Evolutionary conservation across 2,329 filamentous ascomycete genomes (phyloP).

Genomic region (Fusarium tanahbumbuense): DNA sequence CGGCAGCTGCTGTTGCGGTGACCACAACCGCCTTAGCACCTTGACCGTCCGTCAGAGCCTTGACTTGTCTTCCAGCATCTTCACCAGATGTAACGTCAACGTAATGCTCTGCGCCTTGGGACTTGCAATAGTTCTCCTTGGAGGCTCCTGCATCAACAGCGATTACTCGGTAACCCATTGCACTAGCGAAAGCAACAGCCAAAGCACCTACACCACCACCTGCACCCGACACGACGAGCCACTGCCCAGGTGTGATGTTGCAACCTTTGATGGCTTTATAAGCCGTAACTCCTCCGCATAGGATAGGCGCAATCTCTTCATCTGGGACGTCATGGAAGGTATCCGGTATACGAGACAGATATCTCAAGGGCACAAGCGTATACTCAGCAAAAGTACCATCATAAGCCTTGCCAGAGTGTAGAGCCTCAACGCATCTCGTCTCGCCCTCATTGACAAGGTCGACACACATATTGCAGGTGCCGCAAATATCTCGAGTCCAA

Average conservation of each 20-base stretch:
- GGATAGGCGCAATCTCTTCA: slow-evolving; percentile 54
- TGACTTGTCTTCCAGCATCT: slow-evolving; percentile 24
- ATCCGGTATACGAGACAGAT: slow-evolving; percentile 45
- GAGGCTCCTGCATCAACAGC: slow-evolving; percentile 52
- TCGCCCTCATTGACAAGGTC: slow-evolving; percentile 48
- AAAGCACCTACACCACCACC: slow-evolving; percentile 56
- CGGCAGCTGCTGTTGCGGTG: slow-evolving; percentile 46
- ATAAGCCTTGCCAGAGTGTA: slow-evolving; percentile 49
- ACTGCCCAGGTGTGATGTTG: slow-evolving; percentile 50
- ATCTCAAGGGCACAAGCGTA: slow-evolving; percentile 51
- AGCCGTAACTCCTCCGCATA: slow-evolving; percentile 58
- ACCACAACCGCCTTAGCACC: slow-evolving; percentile 49
- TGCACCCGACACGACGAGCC: slow-evolving; percentile 53
- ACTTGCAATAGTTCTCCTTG: slow-evolving; percentile 49
- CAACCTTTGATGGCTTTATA: slow-evolving; percentile 55
- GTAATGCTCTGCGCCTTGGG: slow-evolving; percentile 53
- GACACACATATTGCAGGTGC: slow-evolving; percentile 50
- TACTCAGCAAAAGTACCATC: slow-evolving; percentile 57
- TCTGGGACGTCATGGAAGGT: slow-evolving; percentile 47
- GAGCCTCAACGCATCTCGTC: slow-evolving; percentile 49
- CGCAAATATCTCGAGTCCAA: slow-evolving; percentile 54
- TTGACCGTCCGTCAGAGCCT: slow-evolving; percentile 25
- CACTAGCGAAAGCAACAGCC: slow-evolving; percentile 54
- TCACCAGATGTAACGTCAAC: slow-evolving; percentile 48
- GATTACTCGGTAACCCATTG: slow-evolving; percentile 57